phyloP scores from a whole-genome alignment of 2,329 filamentous ascomycete species.

The Scytalidium sp. region DNA sequence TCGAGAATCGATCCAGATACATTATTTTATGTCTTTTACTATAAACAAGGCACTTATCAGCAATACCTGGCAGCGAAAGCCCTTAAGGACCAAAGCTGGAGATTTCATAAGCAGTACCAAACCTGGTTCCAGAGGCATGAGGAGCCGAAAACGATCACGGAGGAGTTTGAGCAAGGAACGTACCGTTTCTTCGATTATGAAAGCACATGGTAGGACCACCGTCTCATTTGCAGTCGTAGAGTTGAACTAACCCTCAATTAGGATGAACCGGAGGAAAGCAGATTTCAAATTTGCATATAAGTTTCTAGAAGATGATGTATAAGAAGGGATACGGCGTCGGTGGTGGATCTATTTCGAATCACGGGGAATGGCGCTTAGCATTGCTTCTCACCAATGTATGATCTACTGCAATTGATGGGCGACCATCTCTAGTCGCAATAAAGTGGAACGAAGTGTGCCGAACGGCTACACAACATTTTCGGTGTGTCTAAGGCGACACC shows the following conservation, averaged over 20 bases:
- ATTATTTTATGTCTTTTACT: conserved; percentile 98
- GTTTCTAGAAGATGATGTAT: conserved; percentile 92
- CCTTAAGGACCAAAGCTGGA: conserved; percentile 97
- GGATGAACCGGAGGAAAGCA: conserved; percentile 98
- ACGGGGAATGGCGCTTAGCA: conserved; percentile 64
- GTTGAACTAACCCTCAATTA: too few species aligned
- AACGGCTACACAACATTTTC: background rate
- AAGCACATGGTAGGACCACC: conserved; percentile 80
- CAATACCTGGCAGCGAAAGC: conserved; percentile 95
- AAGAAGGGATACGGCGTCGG: conserved; percentile 56
- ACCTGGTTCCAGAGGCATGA: conserved; percentile 99
- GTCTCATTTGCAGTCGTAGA: too few species aligned
- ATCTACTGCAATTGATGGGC: conserved; percentile 26
- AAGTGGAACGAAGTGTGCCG: background rate
- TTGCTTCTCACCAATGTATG: conserved; percentile 65
- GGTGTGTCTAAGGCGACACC: background rate
- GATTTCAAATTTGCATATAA: conserved; percentile 99
- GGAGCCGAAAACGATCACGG: conserved; percentile 96
- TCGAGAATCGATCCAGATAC: conserved; percentile 90
- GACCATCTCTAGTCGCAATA: background rate
- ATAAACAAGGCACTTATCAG: conserved; percentile 93
- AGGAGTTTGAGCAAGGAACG: conserved; percentile 97
- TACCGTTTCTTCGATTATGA: conserved; percentile 99
- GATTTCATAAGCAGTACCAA: conserved; percentile 99
- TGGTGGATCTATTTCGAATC: conserved; percentile 71